Conservation (phyloP, 208 protist species). For the Naegleria fowleri region DNA sequence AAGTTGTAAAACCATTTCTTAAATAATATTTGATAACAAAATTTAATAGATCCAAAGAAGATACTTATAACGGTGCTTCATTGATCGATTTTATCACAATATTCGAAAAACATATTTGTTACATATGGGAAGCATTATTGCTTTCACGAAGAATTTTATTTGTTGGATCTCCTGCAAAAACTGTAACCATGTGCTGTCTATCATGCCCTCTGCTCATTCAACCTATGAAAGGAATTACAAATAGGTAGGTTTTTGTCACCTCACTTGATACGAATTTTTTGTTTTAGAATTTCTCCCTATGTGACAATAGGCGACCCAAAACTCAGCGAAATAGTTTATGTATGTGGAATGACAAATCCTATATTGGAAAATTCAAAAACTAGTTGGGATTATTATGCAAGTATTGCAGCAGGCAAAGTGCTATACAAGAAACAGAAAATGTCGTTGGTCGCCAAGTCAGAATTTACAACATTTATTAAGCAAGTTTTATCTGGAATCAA, state of each 20-base stretch:
- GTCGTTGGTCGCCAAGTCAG: neutral
- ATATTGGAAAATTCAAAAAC: neutral
- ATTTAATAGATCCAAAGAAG: neutral
- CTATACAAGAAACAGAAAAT: neutral
- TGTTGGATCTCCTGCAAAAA: conserved; percentile 17
- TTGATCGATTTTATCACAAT: neutral
- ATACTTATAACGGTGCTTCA: neutral
- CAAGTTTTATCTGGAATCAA: conserved; percentile 8
- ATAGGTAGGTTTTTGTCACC: neutral
- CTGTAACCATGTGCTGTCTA: neutral
- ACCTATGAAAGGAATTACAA: neutral
- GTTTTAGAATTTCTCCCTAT: neutral
- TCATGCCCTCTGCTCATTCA: neutral
- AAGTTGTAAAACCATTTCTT: neutral
- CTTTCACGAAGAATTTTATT: neutral
- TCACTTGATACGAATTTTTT: neutral
- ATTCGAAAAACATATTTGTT: conserved; percentile 5
- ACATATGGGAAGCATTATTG: conserved; percentile 6
- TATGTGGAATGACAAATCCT: conserved; percentile 7
- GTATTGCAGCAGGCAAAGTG: neutral
- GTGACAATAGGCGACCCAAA: neutral
- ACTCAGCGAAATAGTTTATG: neutral
- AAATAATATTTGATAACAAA: neutral
- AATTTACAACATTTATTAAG: neutral
- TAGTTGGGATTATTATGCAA: conserved; percentile 22